These are phyloP conservation scores for Plectosphaerella sp. DNA, from an alignment of 2,329 filamentous ascomycete species.

Conservation along the genomic window DNA sequence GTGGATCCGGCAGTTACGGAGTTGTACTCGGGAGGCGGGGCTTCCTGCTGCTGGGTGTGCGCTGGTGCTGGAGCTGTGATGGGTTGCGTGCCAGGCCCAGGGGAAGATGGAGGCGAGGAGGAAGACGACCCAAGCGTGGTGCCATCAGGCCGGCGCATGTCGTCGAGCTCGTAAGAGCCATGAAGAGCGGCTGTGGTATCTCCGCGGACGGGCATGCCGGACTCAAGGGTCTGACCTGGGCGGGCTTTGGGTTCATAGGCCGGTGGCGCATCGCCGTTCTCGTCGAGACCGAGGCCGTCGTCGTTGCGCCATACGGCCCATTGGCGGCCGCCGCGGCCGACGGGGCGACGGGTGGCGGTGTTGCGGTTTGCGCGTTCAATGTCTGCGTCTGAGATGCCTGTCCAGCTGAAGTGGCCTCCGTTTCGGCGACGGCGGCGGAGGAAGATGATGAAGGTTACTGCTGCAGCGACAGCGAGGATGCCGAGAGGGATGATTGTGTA, in stretches of 20 bases:
- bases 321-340: conserved; percentile 4
- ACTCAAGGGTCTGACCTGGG: conserved; percentile 9
- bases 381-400: neutral
- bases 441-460: conserved; percentile 37
- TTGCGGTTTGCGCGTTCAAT: conserved; percentile 1
- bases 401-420: conserved; percentile 5
- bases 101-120: neutral
- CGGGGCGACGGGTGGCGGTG: conserved; percentile 18
- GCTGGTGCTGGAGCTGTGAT: neutral
- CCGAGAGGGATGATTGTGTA: conserved; percentile 50
- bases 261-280: conserved; percentile 61
- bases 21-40: neutral
- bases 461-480: conserved; percentile 34
- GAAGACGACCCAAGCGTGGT: neutral
- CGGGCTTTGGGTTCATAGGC: conserved; percentile 43
- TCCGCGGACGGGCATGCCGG: neutral
- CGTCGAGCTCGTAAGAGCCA: neutral
- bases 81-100: neutral
- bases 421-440: conserved; percentile 29
- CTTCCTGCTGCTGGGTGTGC: neutral
- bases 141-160: neutral
- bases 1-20: neutral
- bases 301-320: conserved; percentile 23
- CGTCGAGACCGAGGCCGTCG: conserved; percentile 57
- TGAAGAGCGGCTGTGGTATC: neutral